Evolutionary conservation across 306 rosid species (phyloP).

Genomic region (Erythrophleum fordii): DNA sequence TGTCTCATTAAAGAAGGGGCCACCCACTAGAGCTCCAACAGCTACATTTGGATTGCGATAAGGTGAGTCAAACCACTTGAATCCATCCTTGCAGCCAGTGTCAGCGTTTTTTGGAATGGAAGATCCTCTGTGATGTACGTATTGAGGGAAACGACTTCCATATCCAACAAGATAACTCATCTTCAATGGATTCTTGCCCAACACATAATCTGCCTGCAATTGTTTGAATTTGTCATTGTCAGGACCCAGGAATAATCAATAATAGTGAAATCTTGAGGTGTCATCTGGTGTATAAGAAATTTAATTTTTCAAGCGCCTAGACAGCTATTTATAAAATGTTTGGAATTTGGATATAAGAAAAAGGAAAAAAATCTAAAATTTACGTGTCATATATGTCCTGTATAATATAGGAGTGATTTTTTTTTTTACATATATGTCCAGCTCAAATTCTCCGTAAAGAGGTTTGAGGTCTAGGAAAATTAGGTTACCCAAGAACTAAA

Average conservation of each 20-base stretch:
- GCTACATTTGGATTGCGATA: constrained; percentile 66
- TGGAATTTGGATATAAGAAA: too few species aligned
- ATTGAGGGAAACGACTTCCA: constrained; percentile 58
- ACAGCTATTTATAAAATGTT: too few species aligned
- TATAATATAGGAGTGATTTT: too few species aligned
- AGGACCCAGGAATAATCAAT: not conserved
- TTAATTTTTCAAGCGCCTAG: too few species aligned
- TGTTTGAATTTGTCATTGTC: not conserved
- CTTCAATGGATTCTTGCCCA: constrained; percentile 60
- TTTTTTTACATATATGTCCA: too few species aligned
- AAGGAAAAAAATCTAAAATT: too few species aligned
- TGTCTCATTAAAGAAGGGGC: constrained; percentile 68
- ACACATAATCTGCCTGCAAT: constrained; percentile 64
- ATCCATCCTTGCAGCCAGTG: constrained; percentile 67
- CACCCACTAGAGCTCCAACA: constrained; percentile 74
- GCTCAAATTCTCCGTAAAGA: too few species aligned
- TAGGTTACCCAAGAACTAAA: not conserved
- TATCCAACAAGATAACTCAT: constrained; percentile 75
- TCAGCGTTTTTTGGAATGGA: constrained; percentile 65
- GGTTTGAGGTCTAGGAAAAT: too few species aligned
- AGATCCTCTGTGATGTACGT: constrained; percentile 73
- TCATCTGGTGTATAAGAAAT: too few species aligned
- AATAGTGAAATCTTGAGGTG: not conserved
- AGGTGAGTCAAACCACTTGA: constrained; percentile 56
- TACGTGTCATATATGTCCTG: too few species aligned